Percentiles rank a stretch among this genome's conserved stretches.
Evolutionary conservation across 75 land plant species (phyloP).

Genomic region (Azolla pinnata): DNA sequence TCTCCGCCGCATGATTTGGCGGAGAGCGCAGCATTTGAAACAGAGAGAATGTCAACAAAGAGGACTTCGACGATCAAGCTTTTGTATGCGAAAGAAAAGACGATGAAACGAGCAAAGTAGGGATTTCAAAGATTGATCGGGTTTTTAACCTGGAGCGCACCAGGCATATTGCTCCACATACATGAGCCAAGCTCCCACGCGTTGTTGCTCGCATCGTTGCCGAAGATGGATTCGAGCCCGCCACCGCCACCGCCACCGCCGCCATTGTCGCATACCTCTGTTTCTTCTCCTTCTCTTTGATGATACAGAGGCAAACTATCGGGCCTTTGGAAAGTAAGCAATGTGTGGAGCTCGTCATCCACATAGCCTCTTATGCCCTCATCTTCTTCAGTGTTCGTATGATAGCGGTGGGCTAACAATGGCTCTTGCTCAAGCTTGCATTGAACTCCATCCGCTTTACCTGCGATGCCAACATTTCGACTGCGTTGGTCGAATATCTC

Average conservation of each 20-base stretch:
- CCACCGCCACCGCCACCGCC: neutral
- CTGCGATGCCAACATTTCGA: too few species aligned
- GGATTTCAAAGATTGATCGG: conserved; percentile 20
- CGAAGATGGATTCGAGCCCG: conserved; percentile 7
- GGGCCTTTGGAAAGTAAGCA: conserved; percentile 1
- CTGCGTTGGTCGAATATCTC: too few species aligned
- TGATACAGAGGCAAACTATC: neutral
- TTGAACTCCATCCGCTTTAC: too few species aligned
- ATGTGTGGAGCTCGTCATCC: conserved; percentile 1
- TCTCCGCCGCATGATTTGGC: too few species aligned
- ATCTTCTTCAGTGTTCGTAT: neutral
- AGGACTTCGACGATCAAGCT: too few species aligned
- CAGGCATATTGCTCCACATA: conserved; percentile 54
- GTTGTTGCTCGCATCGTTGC: conserved; percentile 1
- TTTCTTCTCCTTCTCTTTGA: too few species aligned
- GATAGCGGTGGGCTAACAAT: neutral
- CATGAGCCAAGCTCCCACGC: conserved; percentile 40
- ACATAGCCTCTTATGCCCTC: neutral
- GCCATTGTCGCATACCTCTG: neutral
- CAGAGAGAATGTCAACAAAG: neutral
- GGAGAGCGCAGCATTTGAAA: neutral
- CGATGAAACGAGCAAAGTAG: conserved; percentile 2
- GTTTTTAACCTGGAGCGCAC: conserved; percentile 26
- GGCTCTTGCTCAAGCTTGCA: neutral
- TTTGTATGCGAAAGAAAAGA: too few species aligned